Percentiles rank a stretch among this genome's conserved stretches.
Evolutionary conservation across 805 yeast species (phyloP).

Genomic region (Kazachstania bromeliacearum): DNA sequence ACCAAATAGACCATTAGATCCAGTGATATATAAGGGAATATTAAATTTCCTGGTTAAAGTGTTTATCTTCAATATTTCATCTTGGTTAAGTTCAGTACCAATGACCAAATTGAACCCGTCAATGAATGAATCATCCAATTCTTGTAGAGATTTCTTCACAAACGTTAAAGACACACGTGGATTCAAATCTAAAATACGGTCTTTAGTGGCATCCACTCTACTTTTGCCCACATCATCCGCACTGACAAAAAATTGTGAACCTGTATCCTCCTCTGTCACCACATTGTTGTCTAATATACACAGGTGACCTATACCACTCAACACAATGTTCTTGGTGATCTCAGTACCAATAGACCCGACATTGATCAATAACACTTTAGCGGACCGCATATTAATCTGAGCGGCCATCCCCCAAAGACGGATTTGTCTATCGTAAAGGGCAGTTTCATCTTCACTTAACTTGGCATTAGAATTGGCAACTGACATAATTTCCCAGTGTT

Average conservation of each 20-base stretch:
- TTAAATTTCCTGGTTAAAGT: conserved; percentile 42
- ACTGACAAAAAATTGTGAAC: conserved; percentile 64
- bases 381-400: conserved; percentile 63
- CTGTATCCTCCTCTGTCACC: conserved; percentile 54
- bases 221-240: conserved; percentile 44
- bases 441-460: conserved; percentile 62
- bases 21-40: conserved; percentile 61
- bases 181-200: conserved; percentile 62
- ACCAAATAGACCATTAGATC: conserved; percentile 74
- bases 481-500: background rate
- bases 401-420: conserved; percentile 95
- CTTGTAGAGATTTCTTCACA: conserved; percentile 27
- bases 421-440: conserved; percentile 88
- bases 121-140: conserved; percentile 33
- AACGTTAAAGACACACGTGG: conserved; percentile 58
- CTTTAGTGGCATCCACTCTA: conserved; percentile 46
- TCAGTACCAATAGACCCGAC: conserved; percentile 76
- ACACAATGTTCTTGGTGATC: conserved; percentile 68
- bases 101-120: conserved; percentile 58
- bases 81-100: conserved; percentile 51
- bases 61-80: conserved; percentile 42
- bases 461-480: background rate
- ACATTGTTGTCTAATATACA: conserved; percentile 50
- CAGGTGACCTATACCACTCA: conserved; percentile 79
- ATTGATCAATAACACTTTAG: conserved; percentile 61